Evolutionary conservation across 192 early-diverging fungal genomes (phyloP).

Genomic region (Coemansia asiatica): DNA sequence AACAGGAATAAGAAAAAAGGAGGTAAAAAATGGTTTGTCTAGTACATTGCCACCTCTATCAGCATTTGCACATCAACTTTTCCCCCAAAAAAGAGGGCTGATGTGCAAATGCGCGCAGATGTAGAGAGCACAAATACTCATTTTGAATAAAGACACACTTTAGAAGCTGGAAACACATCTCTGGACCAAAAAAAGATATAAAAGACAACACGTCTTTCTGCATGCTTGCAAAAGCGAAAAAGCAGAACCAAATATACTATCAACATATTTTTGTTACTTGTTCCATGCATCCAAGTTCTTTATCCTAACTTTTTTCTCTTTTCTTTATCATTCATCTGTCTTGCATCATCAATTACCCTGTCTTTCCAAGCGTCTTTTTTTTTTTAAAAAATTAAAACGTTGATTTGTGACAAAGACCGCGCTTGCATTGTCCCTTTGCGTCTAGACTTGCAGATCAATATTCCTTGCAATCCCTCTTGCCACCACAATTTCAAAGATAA

Average conservation of each 20-base stretch:
- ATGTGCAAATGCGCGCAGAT: not conserved
- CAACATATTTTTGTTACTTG: slow-evolving; percentile 3
- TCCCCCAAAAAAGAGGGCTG: not conserved
- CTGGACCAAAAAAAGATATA: not conserved
- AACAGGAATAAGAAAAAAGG: not conserved
- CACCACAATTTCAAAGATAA: not conserved
- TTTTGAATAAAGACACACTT: not conserved
- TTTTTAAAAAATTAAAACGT: not conserved
- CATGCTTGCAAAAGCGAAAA: not conserved
- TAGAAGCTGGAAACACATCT: not conserved
- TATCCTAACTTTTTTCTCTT: not conserved
- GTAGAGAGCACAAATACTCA: not conserved
- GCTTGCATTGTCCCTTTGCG: not conserved
- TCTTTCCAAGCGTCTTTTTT: not conserved
- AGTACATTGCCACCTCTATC: not conserved
- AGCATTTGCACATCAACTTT: not conserved
- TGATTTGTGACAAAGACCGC: not conserved
- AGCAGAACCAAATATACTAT: not conserved
- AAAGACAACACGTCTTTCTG: not conserved
- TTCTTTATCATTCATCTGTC: no score
- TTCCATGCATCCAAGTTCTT: not conserved
- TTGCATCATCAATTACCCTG: not conserved
- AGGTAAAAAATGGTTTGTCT: not conserved
- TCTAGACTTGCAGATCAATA: not conserved
- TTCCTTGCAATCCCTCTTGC: not conserved